Base-by-base conservation (phyloP, 306 rosid species). In the Cucumis hystrix region DNA sequence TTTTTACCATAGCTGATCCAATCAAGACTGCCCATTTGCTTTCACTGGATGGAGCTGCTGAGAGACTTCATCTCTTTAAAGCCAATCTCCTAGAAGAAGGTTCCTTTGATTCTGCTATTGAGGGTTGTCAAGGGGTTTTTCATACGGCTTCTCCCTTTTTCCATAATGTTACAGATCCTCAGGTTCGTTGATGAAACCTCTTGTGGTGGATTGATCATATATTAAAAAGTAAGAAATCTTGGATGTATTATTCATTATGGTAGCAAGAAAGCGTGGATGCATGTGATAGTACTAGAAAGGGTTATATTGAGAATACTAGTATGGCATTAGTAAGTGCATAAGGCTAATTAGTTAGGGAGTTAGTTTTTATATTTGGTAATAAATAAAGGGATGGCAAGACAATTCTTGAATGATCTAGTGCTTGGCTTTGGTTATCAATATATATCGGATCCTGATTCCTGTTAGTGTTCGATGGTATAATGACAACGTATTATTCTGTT, bases 101-200 rank as follows among this genome's bases (percentile, higher is more conserved):
- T 18, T 65, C 78, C 28, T 83, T 83, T 30, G 80, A 83, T 66
- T 74, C 78, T 15, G 16, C 59, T n/a, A 70, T 84, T 25, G 70
- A 78, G 58, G 87, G 84, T 1, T 57, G 86, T 40, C 57, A 65
- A 65, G 84, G 82, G 33, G 84, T 83, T 80, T 83, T 83, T 41
- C 86, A 83, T 54, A 78, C 84, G 0, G 84, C 87, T 23, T 84
- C 87, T 60, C 84, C 87, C 18, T 55, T 65, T 68, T 64, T 56
- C 43, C 45, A 12, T 7, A 4, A 6, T 8, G 74, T 55, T 62
- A 63, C 17, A 45, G 80, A 83, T 45, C 86, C 82, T 11, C 80
- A 77, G 84, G 86, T 83, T 21, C 12, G 71, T 65, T 17, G n/a
- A 65, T 65, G 71, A 65, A 65, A 65, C 49, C 25, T 65, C 25